Base-by-base conservation (phyloP, 2,329 filamentous ascomycete genomes). In the Phaeosphaeria sp. region DNA sequence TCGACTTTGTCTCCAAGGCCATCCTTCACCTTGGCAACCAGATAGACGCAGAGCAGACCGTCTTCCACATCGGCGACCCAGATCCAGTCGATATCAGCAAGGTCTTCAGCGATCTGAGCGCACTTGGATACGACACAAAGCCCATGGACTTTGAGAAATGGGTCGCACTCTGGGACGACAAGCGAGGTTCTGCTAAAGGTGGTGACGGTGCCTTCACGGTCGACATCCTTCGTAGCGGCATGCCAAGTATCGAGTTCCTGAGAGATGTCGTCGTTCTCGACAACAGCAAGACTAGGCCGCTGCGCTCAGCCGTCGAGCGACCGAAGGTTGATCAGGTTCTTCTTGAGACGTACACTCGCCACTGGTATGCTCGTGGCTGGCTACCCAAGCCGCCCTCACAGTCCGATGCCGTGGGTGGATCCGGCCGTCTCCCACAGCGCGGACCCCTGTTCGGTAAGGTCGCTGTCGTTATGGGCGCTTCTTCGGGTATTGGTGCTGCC, bases 331-430 rank as follows among this genome's bases (percentile, higher is more conserved):
- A 93, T 69, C 80, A 78, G 18, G 82, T 86, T 15, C 80, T 94
- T n/a, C 84, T 93, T 6, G 88, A 91, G 74, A 93, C 88, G 0
- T 94, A 94, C 72, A 86, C 89, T 21, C 89, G 91, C 17, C 89
- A 93, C 74, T 94, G 91, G 83, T 93, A 89, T 71, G 89, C 90
- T 18, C 82, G 91, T 74, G 91, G 91, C 45, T 94, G 91, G 91
- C 81, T 94, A 4, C 82, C 86, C 6, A 82, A 80, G 2, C 83
- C 89, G 18, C 90, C 91, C 3, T 79, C 79, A 3, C 82, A 82
- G 6, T 80, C 81, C 13, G 73, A 79, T 47, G 79, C 81, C 49
- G 74, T 80, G 2, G 80, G 80, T 30, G 80, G 80, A 6, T 72
- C 79, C 20, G 76, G 75, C 3, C 78, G 79, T 49, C 76, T 78